These are phyloP conservation scores for Madurella mycetomatis DNA, from an alignment of 2,329 filamentous ascomycete species.

Conservation along the genomic window DNA sequence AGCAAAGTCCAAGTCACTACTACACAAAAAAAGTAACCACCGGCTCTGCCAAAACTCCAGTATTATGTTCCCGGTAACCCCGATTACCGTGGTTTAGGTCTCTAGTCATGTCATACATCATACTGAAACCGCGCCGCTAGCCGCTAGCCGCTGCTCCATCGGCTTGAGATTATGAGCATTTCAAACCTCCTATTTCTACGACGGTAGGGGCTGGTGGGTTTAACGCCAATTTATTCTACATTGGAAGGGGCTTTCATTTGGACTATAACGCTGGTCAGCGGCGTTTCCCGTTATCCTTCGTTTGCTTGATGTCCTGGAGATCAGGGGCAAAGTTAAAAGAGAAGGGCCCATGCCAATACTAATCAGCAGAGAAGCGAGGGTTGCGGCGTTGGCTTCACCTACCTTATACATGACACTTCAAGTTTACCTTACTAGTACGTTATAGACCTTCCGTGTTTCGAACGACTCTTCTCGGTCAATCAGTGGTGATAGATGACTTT, in stretches of 20 bases:
- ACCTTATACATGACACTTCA: too few relatives aligned
- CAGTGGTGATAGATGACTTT: too few relatives aligned
- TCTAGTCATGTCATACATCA: too few relatives aligned
- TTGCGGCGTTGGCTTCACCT: background rate
- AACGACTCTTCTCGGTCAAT: too few relatives aligned
- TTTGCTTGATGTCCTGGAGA: constrained; percentile 34
- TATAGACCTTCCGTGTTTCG: too few relatives aligned
- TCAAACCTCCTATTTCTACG: constrained; percentile 38
- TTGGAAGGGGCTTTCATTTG: constrained; percentile 33
- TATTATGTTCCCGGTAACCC: too few relatives aligned
- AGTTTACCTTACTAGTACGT: too few relatives aligned
- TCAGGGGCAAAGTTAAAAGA: constrained; percentile 27
- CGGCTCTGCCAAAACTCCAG: too few relatives aligned
- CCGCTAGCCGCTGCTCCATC: constrained; percentile 37
- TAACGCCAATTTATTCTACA: constrained; percentile 38
- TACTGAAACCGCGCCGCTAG: constrained; percentile 40
- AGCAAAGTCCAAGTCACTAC: too few relatives aligned
- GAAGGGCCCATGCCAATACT: constrained; percentile 17
- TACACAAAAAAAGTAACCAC: too few relatives aligned
- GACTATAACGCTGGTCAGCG: constrained; percentile 32
- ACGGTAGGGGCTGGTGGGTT: constrained; percentile 44
- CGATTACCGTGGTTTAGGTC: too few relatives aligned
- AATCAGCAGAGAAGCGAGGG: background rate
- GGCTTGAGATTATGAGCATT: constrained; percentile 33
- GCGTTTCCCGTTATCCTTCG: constrained; percentile 31